These are phyloP conservation scores for baker's yeast (Saccharomyces cerevisiae) DNA, from an alignment of 805 yeast species.

Conservation along the genomic window DNA sequence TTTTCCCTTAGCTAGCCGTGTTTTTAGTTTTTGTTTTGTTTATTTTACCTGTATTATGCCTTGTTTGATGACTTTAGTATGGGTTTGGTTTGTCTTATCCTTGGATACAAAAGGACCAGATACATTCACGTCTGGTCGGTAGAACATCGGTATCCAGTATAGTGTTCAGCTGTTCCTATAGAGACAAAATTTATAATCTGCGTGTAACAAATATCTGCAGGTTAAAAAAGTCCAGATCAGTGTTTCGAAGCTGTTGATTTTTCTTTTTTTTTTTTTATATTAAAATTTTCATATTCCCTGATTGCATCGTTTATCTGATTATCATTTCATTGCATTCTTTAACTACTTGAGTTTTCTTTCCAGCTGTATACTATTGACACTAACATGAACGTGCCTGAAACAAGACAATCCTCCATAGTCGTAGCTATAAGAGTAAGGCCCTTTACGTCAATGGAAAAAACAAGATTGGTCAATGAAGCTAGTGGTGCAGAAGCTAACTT, in stretches of 20 bases:
- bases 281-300: not conserved
- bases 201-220: not conserved
- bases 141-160: not conserved
- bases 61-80: not conserved
- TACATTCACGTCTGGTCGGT: not conserved
- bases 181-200: not conserved
- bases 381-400: conserved; percentile 1
- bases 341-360: not conserved
- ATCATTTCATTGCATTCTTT: not conserved
- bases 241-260: not conserved
- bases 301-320: not conserved
- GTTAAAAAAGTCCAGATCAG: not conserved
- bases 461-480: conserved; percentile 37
- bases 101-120: not conserved
- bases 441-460: conserved; percentile 53
- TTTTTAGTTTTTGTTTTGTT: not conserved
- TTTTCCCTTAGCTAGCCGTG: not conserved
- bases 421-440: conserved; percentile 84
- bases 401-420: conserved; percentile 49
- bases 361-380: not conserved
- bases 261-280: not conserved
- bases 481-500: conserved; percentile 19
- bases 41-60: not conserved
- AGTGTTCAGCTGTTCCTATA: not conserved
- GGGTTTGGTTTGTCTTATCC: not conserved